Evolutionary conservation across 75 land plant genomes (phyloP).

Genomic region (Pinus tabuliformis): DNA sequence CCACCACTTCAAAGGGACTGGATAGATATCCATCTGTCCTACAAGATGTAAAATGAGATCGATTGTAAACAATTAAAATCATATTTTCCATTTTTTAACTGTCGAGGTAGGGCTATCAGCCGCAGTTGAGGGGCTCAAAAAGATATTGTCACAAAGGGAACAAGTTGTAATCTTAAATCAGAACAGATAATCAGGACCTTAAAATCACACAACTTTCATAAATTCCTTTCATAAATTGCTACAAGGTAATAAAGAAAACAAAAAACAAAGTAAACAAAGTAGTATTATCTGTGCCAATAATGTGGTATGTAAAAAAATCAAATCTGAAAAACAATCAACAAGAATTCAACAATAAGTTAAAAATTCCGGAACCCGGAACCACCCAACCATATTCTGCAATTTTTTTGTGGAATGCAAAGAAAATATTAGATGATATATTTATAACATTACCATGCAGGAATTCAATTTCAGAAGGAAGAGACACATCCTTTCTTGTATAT

Average conservation of each 20-base stretch:
- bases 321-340: background rate
- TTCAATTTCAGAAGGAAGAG: background rate
- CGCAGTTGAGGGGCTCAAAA: background rate
- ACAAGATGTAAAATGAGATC: background rate
- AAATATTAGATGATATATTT: background rate
- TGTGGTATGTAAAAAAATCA: background rate
- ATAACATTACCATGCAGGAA: background rate
- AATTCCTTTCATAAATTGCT: background rate
- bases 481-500: background rate
- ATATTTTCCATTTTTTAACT: background rate
- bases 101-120: background rate
- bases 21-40: conserved; percentile 1
- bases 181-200: background rate
- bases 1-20: conserved; percentile 10
- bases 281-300: background rate
- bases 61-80: conserved; percentile 2
- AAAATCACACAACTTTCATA: background rate
- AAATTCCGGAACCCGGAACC: background rate
- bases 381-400: too few relatives aligned
- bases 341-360: background rate
- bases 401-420: too few relatives aligned
- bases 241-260: background rate
- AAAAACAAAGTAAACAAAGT: background rate
- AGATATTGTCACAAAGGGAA: background rate
- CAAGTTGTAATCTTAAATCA: background rate